Evolutionary conservation across 768 basidiomycete genomes (phyloP).

Genomic region (Collybia mongolica): DNA sequence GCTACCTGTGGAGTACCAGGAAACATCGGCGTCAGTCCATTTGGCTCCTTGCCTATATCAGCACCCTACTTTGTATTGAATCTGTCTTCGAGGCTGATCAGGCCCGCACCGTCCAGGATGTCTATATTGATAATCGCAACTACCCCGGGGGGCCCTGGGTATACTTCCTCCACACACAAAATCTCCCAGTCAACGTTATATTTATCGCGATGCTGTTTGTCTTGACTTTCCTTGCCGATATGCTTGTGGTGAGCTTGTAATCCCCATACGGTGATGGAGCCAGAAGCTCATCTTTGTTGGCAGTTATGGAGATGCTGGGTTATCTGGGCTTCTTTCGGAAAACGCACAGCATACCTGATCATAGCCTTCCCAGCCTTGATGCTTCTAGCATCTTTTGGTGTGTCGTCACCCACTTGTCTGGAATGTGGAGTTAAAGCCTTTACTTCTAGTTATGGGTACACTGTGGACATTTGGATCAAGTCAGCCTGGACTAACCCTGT

Average conservation of each 20-base stretch:
- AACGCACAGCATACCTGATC: constrained; percentile 25
- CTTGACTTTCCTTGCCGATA: constrained; percentile 36
- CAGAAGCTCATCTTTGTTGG: not conserved
- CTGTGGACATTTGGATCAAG: constrained; percentile 42
- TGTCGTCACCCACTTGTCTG: constrained; percentile 5
- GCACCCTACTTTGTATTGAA: constrained; percentile 27
- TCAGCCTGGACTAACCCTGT: constrained; percentile 38
- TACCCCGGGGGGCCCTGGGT: constrained; percentile 42
- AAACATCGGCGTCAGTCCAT: constrained; percentile 15
- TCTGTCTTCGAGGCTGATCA: constrained; percentile 32
- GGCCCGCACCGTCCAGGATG: constrained; percentile 34
- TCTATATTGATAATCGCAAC: constrained; percentile 40
- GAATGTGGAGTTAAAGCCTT: not conserved
- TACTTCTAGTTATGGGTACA: constrained; percentile 34
- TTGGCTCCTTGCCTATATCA: constrained; percentile 31
- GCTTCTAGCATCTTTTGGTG: constrained; percentile 40
- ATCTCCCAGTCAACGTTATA: constrained; percentile 41
- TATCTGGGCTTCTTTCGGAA: constrained; percentile 39
- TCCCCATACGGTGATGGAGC: not conserved
- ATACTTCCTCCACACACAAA: constrained; percentile 40
- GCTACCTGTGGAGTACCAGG: constrained; percentile 31
- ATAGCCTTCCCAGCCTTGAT: constrained; percentile 33
- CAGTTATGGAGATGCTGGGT: constrained; percentile 47
- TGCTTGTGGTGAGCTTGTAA: constrained; percentile 35
- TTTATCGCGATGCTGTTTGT: constrained; percentile 36